These are phyloP conservation scores for Sungouiella blattae DNA, from an alignment of 805 yeast species.

Conservation along the genomic window DNA sequence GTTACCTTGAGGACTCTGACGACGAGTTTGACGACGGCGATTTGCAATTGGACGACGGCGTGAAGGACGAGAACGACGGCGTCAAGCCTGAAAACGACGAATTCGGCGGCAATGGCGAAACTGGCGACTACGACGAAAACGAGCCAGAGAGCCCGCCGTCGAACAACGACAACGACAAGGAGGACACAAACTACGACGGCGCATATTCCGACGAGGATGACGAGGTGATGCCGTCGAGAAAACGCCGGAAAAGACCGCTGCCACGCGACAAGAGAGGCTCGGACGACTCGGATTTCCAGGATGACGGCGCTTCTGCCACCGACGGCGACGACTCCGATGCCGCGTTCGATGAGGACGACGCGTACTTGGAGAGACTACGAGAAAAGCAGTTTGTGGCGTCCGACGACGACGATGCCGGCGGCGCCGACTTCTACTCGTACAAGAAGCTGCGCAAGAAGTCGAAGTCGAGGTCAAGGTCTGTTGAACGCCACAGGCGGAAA, in stretches of 20 bases:
- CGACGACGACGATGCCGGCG: constrained; percentile 32
- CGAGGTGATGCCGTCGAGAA: constrained; percentile 11
- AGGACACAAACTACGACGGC: constrained; percentile 12
- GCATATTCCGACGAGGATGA: constrained; percentile 9
- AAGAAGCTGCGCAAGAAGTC: constrained; percentile 12
- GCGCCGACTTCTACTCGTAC: constrained; percentile 20
- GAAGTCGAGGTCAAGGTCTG: constrained; percentile 22
- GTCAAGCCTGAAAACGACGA: constrained; percentile 3
- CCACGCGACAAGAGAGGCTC: constrained; percentile 1
- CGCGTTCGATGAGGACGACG: constrained; percentile 14
- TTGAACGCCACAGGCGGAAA: constrained; percentile 18
- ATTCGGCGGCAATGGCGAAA: constrained; percentile 9
- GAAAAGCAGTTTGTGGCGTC: constrained; percentile 35
- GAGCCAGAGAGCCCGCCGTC: constrained; percentile 4
- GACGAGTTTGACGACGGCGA: not conserved
- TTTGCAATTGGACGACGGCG: constrained; percentile 1
- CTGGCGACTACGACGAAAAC: constrained; percentile 6
- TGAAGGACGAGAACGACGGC: not conserved
- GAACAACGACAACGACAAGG: constrained; percentile 11
- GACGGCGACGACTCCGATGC: constrained; percentile 12
- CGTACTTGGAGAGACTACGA: constrained; percentile 25
- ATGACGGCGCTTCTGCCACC: constrained; percentile 7
- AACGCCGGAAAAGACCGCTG: constrained; percentile 7
- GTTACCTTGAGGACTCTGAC: constrained; percentile 13
- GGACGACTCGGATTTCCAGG: constrained; percentile 20